Conservation (phyloP, 345 rosid genomes). For the Camelina hispida region DNA sequence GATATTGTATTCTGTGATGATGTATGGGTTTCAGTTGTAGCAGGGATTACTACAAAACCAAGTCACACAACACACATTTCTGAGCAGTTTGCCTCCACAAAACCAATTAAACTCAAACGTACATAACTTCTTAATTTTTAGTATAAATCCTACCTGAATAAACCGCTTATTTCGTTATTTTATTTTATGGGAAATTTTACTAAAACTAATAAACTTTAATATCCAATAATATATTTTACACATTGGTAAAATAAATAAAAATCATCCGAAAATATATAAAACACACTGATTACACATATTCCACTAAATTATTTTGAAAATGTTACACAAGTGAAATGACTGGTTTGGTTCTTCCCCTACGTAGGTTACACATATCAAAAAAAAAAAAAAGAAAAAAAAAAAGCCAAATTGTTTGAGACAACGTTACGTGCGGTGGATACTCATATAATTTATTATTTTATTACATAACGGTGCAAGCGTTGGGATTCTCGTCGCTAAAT, state of each 20-base stretch:
- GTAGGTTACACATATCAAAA: background rate
- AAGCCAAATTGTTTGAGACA: background rate
- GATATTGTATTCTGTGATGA: slow-evolving; percentile 2
- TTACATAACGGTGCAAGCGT: slow-evolving; percentile 60
- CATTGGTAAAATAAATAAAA: background rate
- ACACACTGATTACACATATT: background rate
- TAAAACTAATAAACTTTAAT: background rate
- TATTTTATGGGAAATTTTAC: background rate
- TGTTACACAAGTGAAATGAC: background rate
- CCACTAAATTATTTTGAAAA: background rate
- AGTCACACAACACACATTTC: background rate
- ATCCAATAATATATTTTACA: background rate
- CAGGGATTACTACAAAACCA: background rate
- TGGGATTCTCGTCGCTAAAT: slow-evolving; percentile 58
- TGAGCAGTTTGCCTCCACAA: background rate
- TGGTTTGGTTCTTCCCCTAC: background rate
- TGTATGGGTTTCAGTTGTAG: background rate
- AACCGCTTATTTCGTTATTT: background rate
- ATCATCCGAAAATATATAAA: background rate
- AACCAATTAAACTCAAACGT: background rate
- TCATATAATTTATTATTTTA: background rate
- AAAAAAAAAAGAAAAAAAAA: background rate
- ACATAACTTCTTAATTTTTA: background rate
- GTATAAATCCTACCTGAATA: background rate
- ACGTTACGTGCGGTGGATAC: slow-evolving; percentile 19